Base-by-base conservation (phyloP, 495 filamentous ascomycete species). In the Poronia punctata region DNA sequence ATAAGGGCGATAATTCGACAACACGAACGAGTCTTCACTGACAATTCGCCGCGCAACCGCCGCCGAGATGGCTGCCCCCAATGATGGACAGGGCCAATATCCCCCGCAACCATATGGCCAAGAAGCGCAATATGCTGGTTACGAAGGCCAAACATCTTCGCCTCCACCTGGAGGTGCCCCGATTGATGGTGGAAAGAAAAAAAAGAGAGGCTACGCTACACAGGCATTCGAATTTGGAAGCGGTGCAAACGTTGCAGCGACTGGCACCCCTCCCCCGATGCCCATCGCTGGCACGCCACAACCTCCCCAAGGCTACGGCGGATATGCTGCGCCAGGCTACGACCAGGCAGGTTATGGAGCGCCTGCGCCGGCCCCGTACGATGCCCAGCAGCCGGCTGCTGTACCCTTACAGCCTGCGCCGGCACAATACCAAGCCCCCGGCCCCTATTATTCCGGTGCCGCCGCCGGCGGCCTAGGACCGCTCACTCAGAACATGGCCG, bases 211-310 rank as follows among this genome's bases (percentile, higher is more conserved):
- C 28, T 98, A 98, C 69, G 92, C 93, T 17, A 86, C 86, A 18
- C 83, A 88, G 59, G 90, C 89, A 5, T 98, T 90, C 60, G 93
- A 95, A 8, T 88, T 97, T 55, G 89, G 84, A 22, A 76, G 76
- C 21, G 92, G 92, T 50, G 85, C 83, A 53, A 98, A 98, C 77
- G 80, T 86, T 37, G 83, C 56, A 54, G 62, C 58, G 76, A 62
- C 67, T 51, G 41, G 41, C 11, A 34, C 17, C 20, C 48, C 64
- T 53, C 53, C 54, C 22, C 36, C 43, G 17, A 32, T 40, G 25
- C 26, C 48, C n/a, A 41, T 61, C 41, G 61, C 59, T 40, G 60
- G 59, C 40, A 48, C 50, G 33, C 52, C 63, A 20, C 57, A 56
- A 26, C 52, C 56, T 27, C 56, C 61, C 7, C 67, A 65, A 18